Percentiles rank a stretch among this genome's conserved stretches.
These are phyloP conservation scores for Pelargonium myrrhifolium DNA, from an alignment of 441 rosid species.

Conservation along the genomic window DNA sequence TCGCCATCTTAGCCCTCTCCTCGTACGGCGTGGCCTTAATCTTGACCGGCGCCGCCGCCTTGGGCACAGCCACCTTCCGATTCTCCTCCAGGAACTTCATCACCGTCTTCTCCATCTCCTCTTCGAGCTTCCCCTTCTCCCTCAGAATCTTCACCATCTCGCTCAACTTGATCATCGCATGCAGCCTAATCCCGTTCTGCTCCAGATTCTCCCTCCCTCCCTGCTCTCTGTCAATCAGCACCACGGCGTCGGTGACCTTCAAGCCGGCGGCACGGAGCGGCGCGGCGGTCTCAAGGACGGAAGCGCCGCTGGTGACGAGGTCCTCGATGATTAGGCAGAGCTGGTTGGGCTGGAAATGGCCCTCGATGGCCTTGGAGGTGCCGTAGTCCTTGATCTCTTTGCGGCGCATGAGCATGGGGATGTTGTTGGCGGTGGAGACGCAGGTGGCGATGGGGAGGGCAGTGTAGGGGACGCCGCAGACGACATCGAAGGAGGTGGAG, in stretches of 20 bases:
- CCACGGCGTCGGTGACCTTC: conserved; percentile 75
- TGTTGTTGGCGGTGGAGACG: conserved; percentile 49
- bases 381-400: conserved; percentile 88
- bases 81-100: conserved; percentile 69
- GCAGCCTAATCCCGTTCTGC: conserved; percentile 66
- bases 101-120: conserved; percentile 49
- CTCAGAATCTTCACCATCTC: conserved; percentile 82
- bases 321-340: conserved; percentile 69
- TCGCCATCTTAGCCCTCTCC: conserved; percentile 59
- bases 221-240: conserved; percentile 80
- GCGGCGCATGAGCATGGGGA: conserved; percentile 93
- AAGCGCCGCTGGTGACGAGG: conserved; percentile 77
- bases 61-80: conserved; percentile 55
- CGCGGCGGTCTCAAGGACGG: conserved; percentile 78
- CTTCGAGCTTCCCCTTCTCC: conserved; percentile 69
- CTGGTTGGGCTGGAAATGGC: conserved; percentile 47
- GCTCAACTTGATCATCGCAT: conserved; percentile 59
- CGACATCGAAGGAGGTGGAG: conserved; percentile 39
- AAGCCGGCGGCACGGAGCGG: conserved; percentile 72
- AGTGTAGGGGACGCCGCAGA: conserved; percentile 91
- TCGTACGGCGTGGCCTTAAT: conserved; percentile 45
- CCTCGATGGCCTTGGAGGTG: conserved; percentile 79
- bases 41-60: conserved; percentile 28
- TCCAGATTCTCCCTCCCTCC: conserved; percentile 82
- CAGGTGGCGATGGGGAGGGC: conserved; percentile 87